These are phyloP conservation scores for Lentinula boryana DNA, from an alignment of 768 basidiomycete genomes.

Conservation along the genomic window DNA sequence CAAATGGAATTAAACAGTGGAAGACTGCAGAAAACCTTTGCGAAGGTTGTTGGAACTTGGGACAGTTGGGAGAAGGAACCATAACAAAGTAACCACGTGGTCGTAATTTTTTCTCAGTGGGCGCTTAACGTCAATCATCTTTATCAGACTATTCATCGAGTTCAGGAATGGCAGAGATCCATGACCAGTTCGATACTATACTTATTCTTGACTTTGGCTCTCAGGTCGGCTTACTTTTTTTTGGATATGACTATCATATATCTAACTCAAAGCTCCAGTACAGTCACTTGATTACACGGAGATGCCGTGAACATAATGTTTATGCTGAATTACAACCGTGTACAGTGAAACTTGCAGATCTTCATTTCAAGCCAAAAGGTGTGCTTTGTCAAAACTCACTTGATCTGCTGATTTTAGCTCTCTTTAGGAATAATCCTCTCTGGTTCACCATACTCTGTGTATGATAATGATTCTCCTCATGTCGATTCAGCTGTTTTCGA, in stretches of 20 bases:
- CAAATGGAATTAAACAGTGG: too few relatives aligned
- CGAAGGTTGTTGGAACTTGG: too few relatives aligned
- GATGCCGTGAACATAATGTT: conserved; percentile 96
- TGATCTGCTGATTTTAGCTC: background rate
- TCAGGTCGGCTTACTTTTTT: conserved; percentile 49
- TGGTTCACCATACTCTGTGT: conserved; percentile 97
- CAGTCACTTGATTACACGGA: conserved; percentile 93
- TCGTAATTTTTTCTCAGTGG: background rate
- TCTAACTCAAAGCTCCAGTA: conserved; percentile 47
- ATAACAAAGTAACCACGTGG: background rate
- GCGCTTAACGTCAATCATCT: background rate
- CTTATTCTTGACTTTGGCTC: conserved; percentile 97
- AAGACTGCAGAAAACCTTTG: too few relatives aligned
- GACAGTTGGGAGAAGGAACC: too few relatives aligned
- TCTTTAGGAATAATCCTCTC: conserved; percentile 84
- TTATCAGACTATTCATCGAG: background rate
- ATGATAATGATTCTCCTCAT: conserved; percentile 87
- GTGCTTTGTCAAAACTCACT: background rate
- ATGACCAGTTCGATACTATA: conserved; percentile 93
- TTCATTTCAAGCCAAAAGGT: conserved; percentile 96
- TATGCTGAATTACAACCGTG: conserved; percentile 98
- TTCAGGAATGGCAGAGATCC: conserved; percentile 79
- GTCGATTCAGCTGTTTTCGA: conserved; percentile 90
- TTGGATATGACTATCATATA: background rate
- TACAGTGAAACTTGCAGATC: conserved; percentile 81